phyloP scores from a whole-genome alignment of 2,329 filamentous ascomycete genomes.

The Colletotrichum spaethianum region DNA sequence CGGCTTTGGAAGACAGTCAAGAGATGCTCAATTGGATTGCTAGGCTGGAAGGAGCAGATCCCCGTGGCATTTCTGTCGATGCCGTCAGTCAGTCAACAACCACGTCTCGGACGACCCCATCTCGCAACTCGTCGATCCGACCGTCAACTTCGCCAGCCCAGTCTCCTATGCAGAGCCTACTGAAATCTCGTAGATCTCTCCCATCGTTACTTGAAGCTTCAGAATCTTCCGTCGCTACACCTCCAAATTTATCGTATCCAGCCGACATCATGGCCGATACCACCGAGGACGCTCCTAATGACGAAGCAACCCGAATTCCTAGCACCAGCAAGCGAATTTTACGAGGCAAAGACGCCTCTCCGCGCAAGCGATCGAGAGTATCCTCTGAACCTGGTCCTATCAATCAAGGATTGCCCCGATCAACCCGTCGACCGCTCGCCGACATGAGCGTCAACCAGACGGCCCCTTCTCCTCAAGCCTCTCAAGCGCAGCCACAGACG shows the following conservation, averaged over 20 bases:
- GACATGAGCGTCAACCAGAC: conserved; percentile 45
- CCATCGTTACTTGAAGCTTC: conserved; percentile 14
- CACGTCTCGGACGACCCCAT: conserved; percentile 44
- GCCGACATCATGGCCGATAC: background rate
- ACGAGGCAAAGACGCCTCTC: background rate
- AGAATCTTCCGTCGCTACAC: conserved; percentile 27
- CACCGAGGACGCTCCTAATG: background rate
- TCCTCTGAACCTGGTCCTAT: conserved; percentile 1
- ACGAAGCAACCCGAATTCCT: background rate
- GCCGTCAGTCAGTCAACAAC: conserved; percentile 61
- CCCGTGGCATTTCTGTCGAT: conserved; percentile 59
- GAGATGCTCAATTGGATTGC: conserved; percentile 74
- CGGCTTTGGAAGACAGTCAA: conserved; percentile 68
- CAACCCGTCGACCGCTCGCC: conserved; percentile 43
- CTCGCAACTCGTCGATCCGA: conserved; percentile 17
- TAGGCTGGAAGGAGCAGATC: conserved; percentile 70
- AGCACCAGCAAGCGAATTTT: conserved; percentile 7
- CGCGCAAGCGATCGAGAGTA: conserved; percentile 5
- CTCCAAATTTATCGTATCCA: conserved; percentile 38
- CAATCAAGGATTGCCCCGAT: background rate
- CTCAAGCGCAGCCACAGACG: background rate
- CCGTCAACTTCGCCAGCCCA: conserved; percentile 29
- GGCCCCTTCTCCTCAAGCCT: background rate
- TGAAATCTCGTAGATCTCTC: conserved; percentile 1
- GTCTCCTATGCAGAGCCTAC: conserved; percentile 4